phyloP scores from a whole-genome alignment of 2,329 filamentous ascomycete genomes.

The Colletotrichum siamense region DNA sequence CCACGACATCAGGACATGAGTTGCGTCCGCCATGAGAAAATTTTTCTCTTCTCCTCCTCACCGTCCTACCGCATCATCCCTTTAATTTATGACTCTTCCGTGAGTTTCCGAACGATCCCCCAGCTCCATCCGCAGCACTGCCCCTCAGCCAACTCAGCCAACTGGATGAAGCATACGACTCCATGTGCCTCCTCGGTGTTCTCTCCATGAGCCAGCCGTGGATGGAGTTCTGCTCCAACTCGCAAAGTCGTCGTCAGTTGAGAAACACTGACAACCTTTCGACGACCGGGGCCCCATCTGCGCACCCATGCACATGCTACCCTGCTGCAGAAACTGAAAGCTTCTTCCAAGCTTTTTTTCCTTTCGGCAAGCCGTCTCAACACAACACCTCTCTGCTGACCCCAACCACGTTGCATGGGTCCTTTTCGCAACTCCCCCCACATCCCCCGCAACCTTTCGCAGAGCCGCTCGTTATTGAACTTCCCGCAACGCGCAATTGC shows the following conservation, averaged over 20 bases:
- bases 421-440: neutral
- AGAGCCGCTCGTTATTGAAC: neutral
- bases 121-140: neutral
- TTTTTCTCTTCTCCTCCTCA: neutral
- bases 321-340: neutral
- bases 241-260: neutral
- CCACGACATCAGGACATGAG: neutral
- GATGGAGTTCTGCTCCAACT: neutral
- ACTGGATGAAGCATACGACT: neutral
- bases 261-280: neutral
- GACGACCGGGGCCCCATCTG: neutral
- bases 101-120: neutral
- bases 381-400: neutral
- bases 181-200: neutral
- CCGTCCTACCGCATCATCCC: neutral
- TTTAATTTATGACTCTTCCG: neutral
- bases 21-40: neutral
- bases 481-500: neutral
- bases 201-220: neutral
- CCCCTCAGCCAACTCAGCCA: neutral
- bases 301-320: neutral
- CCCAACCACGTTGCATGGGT: neutral
- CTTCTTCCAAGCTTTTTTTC: neutral
- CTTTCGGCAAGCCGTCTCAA: neutral
- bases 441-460: neutral